phyloP scores from a whole-genome alignment of 176 grass and related monocot genomes.

The Aegilops speltoides region DNA sequence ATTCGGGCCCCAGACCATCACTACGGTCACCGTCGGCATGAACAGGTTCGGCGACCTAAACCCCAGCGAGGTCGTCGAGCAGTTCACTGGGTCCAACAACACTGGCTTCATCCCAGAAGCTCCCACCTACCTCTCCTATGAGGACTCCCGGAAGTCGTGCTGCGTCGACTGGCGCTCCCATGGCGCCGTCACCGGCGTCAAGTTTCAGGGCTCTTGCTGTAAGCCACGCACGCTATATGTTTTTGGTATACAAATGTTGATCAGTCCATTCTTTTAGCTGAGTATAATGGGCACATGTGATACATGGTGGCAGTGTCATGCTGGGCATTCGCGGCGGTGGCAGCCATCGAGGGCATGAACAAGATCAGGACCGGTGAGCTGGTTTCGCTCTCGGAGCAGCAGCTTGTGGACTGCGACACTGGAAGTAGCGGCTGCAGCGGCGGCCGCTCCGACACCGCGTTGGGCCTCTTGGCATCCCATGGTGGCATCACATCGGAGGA shows the following conservation, averaged over 20 bases:
- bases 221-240: background rate
- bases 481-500: no score
- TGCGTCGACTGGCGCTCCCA: constrained; percentile 31
- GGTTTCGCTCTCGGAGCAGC: no score
- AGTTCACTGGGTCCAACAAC: background rate
- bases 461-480: no score
- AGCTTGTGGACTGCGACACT: no score
- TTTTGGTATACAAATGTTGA: background rate
- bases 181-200: constrained; percentile 30
- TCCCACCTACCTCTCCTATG: background rate
- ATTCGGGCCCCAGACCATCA: constrained; percentile 10
- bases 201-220: constrained; percentile 16
- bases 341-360: no score
- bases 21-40: background rate
- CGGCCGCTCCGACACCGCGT: no score
- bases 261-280: background rate
- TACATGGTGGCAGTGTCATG: no score
- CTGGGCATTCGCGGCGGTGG: no score
- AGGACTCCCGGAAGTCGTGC: background rate
- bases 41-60: constrained; percentile 38
- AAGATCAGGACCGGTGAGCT: no score
- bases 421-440: no score
- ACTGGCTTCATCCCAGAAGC: background rate
- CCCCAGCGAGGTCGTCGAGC: background rate
- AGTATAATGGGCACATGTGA: no score